Conservation (phyloP, 306 rosid species). For the Aeschynomene evenia region DNA sequence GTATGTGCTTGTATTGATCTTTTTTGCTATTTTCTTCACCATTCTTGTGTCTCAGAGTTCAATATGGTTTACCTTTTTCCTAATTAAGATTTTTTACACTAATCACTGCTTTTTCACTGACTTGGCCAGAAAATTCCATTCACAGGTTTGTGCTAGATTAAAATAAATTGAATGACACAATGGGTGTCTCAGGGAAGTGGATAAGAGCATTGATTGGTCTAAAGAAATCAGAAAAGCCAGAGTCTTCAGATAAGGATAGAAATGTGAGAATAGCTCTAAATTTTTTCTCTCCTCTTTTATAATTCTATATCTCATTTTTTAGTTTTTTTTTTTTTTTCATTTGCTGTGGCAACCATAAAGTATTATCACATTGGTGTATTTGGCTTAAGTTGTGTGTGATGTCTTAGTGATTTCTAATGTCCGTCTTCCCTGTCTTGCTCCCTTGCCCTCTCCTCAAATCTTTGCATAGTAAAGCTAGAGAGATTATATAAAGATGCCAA, state of each 20-base stretch:
- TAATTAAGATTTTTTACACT: background rate
- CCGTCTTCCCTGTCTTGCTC: background rate
- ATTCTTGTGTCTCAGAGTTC: background rate
- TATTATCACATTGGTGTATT: background rate
- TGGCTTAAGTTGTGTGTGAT: conserved; percentile 3
- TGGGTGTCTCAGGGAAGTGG: conserved; percentile 98
- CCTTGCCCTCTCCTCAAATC: background rate
- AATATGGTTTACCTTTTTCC: background rate
- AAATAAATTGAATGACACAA: conserved; percentile 39
- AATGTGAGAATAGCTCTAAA: conserved; percentile 38
- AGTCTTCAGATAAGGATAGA: conserved; percentile 63
- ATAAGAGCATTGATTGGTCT: conserved; percentile 80
- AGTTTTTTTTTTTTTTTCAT: background rate
- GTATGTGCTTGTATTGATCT: background rate
- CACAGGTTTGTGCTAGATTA: conserved; percentile 40
- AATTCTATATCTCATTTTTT: background rate
- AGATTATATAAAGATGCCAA: background rate
- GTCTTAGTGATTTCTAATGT: background rate
- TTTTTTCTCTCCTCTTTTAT: background rate
- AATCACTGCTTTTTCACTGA: background rate
- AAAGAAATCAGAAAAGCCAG: conserved; percentile 76
- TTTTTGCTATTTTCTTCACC: conserved; percentile 15
- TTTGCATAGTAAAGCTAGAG: background rate
- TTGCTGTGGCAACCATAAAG: conserved; percentile 8
- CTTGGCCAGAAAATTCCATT: conserved; percentile 9